These are phyloP conservation scores for Inga laurina DNA, from an alignment of 306 rosid genomes.

Conservation along the genomic window DNA sequence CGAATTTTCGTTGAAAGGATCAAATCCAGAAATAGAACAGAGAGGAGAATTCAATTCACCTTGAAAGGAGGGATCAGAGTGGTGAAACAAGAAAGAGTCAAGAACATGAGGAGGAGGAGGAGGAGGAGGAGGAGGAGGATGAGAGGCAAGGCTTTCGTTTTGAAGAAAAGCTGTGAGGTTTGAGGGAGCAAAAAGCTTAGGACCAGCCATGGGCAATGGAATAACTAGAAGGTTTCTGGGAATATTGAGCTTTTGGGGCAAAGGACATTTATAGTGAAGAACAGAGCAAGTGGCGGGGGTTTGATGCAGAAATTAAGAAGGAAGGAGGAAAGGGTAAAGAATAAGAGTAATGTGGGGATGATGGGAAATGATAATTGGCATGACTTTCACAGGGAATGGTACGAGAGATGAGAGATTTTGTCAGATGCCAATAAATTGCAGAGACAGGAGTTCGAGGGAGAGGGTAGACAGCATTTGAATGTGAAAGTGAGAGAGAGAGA, in stretches of 20 bases:
- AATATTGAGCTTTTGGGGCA: not conserved
- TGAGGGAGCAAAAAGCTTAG: constrained; percentile 38
- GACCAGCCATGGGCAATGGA: constrained; percentile 35
- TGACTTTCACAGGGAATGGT: constrained; percentile 9
- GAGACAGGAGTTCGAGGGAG: not conserved
- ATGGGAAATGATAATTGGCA: constrained; percentile 35
- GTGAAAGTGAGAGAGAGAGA: constrained; percentile 17
- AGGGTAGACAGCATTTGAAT: not conserved
- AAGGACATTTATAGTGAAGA: not conserved
- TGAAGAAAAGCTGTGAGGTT: constrained; percentile 39
- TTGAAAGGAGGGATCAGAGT: constrained; percentile 48
- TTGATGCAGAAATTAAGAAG: constrained; percentile 23
- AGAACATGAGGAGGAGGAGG: constrained; percentile 48
- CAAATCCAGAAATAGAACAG: not conserved
- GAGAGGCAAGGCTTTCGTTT: constrained; percentile 40
- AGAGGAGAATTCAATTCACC: constrained; percentile 31
- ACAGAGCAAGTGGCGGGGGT: constrained; percentile 1
- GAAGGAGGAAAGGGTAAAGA: constrained; percentile 34
- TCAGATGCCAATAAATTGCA: constrained; percentile 26
- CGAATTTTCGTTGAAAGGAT: not conserved
- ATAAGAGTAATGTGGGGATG: constrained; percentile 41
- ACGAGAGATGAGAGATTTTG: not conserved
- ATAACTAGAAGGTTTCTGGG: not conserved
- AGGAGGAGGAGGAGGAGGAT: constrained; percentile 52
- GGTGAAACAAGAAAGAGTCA: constrained; percentile 50